phyloP scores from a whole-genome alignment of 257 asterid genomes.

The Capsicum baccatum region DNA sequence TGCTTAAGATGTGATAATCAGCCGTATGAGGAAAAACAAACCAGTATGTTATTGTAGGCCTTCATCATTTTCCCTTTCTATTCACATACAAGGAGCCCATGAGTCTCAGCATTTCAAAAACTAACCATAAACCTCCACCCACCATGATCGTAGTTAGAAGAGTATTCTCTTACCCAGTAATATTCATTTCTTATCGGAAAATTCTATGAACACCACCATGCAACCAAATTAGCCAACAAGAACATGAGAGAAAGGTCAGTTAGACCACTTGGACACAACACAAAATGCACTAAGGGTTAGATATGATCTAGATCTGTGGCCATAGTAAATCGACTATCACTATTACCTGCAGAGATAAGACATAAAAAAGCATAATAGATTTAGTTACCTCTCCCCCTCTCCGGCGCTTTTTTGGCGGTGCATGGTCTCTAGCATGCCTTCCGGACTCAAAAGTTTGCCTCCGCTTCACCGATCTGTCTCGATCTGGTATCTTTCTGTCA shows the following conservation, averaged over 20 bases:
- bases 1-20: constrained; percentile 17
- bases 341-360: neutral
- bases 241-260: constrained; percentile 11
- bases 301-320: constrained; percentile 7
- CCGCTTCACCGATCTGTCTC: constrained; percentile 66
- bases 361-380: constrained; percentile 12
- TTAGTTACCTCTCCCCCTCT: constrained; percentile 88
- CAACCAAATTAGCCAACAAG: constrained; percentile 23
- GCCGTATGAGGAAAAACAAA: neutral
- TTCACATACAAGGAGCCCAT: constrained; percentile 2
- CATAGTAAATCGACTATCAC: neutral
- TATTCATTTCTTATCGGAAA: constrained; percentile 3
- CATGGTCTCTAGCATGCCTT: constrained; percentile 51
- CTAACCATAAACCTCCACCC: neutral
- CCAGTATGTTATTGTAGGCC: neutral
- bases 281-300: constrained; percentile 22
- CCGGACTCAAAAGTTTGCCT: constrained; percentile 59
- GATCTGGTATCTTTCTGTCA: constrained; percentile 73
- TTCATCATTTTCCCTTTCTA: constrained; percentile 13
- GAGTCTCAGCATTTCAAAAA: neutral
- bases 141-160: neutral
- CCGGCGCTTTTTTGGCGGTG: constrained; percentile 80
- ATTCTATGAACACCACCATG: neutral
- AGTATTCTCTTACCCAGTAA: neutral
- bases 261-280: constrained; percentile 21